Base-by-base conservation (phyloP, 768 basidiomycete genomes). In the Postia placenta region DNA sequence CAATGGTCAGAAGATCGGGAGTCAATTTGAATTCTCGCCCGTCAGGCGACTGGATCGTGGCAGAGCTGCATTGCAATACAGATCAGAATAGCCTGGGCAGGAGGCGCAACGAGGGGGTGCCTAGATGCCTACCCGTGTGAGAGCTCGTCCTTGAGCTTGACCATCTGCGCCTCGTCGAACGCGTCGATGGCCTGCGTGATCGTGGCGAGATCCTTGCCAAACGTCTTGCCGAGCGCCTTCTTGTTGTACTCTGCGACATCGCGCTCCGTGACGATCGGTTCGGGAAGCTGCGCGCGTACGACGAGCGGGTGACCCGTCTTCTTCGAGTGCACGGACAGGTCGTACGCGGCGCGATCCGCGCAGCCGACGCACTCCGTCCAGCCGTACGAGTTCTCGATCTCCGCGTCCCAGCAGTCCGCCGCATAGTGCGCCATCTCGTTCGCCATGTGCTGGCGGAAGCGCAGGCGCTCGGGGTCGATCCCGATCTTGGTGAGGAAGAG, bases 401-500 rank as follows among this genome's bases (percentile, higher is more conserved):
- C 96, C 37, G 94, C 96, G 64, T 99, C 96, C 96, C 96, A 99
- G 68, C 96, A 99, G 69, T 98, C 95, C 33, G 92, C 81, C 47
- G 96, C 95, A 66, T 99, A 99, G 67, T 98, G 96, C 1, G 96
- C 96, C 95, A 98, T 98, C 74, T 98, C 96, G 69, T 98, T 99
- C 30, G 70, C 78, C 96, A 98, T 98, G 66, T 99, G 96, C 63
- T 99, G 96, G 27, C 96, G 78, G 80, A 97, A 98, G 45, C 96
- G 81, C 54, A 97, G 72, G 6, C 92, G 80, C 41, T 63, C 54
- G 12, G 85, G 83, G 71, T 94, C 75, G 67, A 99, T 86, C 52
- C 95, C 96, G 61, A 98, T 91, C 69, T 87, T 87, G 57, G 83
- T 59, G 44, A 98, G 74, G 78, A 94, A 98, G 53, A 84, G 81